These are phyloP conservation scores for Gamarada debralockiae DNA, from an alignment of 495 filamentous ascomycete species.

Conservation along the genomic window DNA sequence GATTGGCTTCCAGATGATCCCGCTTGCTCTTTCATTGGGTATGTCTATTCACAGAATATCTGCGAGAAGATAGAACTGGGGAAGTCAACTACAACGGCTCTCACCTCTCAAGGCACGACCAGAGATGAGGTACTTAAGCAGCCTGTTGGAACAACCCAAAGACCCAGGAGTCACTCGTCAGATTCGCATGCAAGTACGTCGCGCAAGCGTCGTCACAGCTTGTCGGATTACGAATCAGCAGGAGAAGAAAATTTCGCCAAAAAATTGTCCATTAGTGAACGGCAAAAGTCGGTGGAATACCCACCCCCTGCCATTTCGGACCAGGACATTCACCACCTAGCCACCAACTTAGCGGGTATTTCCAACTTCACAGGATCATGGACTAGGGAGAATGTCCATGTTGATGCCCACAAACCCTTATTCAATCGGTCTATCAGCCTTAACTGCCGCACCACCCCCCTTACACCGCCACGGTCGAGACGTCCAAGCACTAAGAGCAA, in stretches of 20 bases:
- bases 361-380: slow-evolving; percentile 43
- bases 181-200: too few relatives aligned
- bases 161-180: too few relatives aligned
- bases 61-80: too few relatives aligned
- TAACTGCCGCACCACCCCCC: slow-evolving; percentile 47
- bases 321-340: slow-evolving; percentile 28
- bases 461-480: slow-evolving; percentile 61
- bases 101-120: too few relatives aligned
- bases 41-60: too few relatives aligned
- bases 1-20: too few relatives aligned
- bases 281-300: slow-evolving; percentile 27
- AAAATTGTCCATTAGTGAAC: slow-evolving; percentile 49
- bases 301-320: slow-evolving; percentile 40
- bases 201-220: too few relatives aligned
- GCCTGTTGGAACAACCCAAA: too few relatives aligned
- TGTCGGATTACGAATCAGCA: slow-evolving; percentile 56
- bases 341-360: slow-evolving; percentile 49
- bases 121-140: too few relatives aligned
- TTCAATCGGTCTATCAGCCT: slow-evolving; percentile 36
- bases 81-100: too few relatives aligned
- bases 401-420: slow-evolving; percentile 25
- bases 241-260: slow-evolving; percentile 56
- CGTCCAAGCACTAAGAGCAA: slow-evolving; percentile 48
- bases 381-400: slow-evolving; percentile 22
- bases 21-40: too few relatives aligned